Percentiles rank a stretch among this genome's conserved stretches.
Evolutionary conservation across 805 yeast species (phyloP).

Genomic region (Saccharomyces mikatae): DNA sequence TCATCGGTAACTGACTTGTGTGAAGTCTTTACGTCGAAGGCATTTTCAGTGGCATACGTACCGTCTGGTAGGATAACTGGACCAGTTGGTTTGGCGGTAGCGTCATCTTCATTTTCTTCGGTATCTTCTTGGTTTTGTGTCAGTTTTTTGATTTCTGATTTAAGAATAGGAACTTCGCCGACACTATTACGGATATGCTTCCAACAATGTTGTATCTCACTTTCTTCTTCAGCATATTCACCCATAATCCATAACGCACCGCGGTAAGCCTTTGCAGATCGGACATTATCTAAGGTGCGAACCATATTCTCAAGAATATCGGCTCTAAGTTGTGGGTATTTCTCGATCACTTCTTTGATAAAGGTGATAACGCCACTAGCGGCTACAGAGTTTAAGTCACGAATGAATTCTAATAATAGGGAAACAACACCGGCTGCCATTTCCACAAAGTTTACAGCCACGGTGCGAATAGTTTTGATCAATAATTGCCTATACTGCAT

Average conservation of each 20-base stretch:
- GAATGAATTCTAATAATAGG: slow-evolving; percentile 73
- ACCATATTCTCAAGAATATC: slow-evolving; percentile 58
- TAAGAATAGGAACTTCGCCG: slow-evolving; percentile 86
- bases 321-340: slow-evolving; percentile 71
- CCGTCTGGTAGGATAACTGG: slow-evolving; percentile 97
- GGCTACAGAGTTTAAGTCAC: slow-evolving; percentile 74
- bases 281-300: slow-evolving; percentile 52
- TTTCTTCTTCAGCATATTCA: slow-evolving; percentile 70
- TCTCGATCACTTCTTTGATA: slow-evolving; percentile 89
- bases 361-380: slow-evolving; percentile 88
- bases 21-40: slow-evolving; percentile 79
- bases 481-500: slow-evolving; percentile 82
- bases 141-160: slow-evolving; percentile 51
- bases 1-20: slow-evolving; percentile 63
- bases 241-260: slow-evolving; percentile 95
- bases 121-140: slow-evolving; percentile 32
- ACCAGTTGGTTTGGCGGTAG: slow-evolving; percentile 36
- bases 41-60: slow-evolving; percentile 91
- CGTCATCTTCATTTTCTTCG: slow-evolving; percentile 18
- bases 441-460: slow-evolving; percentile 82
- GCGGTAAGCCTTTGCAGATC: slow-evolving; percentile 84
- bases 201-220: slow-evolving; percentile 79
- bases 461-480: slow-evolving; percentile 78
- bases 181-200: slow-evolving; percentile 69
- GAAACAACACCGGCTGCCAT: slow-evolving; percentile 90